Base-by-base conservation (phyloP, 768 basidiomycete genomes). In the Tubosaeta sp. region DNA sequence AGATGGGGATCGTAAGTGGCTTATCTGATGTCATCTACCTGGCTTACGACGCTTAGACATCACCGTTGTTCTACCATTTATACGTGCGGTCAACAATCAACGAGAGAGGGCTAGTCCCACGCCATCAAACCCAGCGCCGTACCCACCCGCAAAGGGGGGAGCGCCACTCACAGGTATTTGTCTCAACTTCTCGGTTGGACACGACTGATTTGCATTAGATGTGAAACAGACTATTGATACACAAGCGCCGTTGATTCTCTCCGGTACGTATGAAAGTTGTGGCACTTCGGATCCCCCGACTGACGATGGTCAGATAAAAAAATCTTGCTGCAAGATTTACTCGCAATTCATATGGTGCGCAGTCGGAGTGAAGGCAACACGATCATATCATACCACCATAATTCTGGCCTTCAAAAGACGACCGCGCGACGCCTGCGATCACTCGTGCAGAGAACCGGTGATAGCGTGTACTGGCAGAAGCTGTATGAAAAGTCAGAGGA, bases 11-110 rank as follows among this genome's bases (percentile, higher is more conserved):
- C 76, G 75, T 76, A 47, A 51, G 75, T 64, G 32, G 42, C 49
- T 32, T 31, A 17, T 52, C 43, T 54, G 56, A 46, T 34, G 51
- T 41, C 8, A 4, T 31, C 10, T 43, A 9, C 31, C 14, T 11
- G 2, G 13, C 55, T 60, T 27, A 56, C 38, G 19, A 26, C 7
- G 2, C 48, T 6, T 48, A 77, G 76, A 77, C 50, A 72, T 77
- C 42, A 76, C 76, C 3, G 70, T 77, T 32, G 72, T 72, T 6
- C 63, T 77, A 6, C 69, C 69, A 1, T 77, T 75, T 46, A 61
- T 72, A 52, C 74, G 79, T 8, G 57, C 69, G 4, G 68, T 76
- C 62, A 58, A 63, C 52, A 72, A 73, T 46, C n/a, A 48, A 8
- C 52, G 47, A 26, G 46, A 48, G 32, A 54, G 56, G 38, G 0